These are phyloP conservation scores for Trichoderma orchidacearum DNA, from an alignment of 495 filamentous ascomycete genomes.

Conservation along the genomic window DNA sequence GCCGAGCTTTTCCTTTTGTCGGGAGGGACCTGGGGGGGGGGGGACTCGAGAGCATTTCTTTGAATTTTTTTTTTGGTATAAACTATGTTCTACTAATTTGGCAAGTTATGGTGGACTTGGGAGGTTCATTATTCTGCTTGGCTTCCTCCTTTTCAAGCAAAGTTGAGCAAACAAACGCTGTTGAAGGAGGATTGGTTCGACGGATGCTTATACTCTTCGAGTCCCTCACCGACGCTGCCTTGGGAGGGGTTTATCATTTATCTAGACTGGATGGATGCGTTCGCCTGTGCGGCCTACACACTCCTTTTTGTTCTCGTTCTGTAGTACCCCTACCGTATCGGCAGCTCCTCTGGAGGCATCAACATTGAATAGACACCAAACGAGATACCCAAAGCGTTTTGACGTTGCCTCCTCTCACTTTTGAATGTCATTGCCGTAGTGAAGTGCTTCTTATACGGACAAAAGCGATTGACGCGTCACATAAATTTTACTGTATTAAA, in stretches of 20 bases:
- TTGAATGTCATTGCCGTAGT: background rate
- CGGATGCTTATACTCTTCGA: background rate
- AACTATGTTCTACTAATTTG: background rate
- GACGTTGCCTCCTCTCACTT: background rate
- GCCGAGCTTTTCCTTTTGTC: background rate
- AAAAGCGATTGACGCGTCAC: no score
- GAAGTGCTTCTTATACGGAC: no score
- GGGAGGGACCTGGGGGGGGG: background rate
- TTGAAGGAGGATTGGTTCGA: background rate
- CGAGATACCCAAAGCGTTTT: background rate
- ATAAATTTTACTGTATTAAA: background rate
- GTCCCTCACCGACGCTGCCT: background rate
- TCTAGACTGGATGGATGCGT: background rate
- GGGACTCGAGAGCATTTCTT: background rate
- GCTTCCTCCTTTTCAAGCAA: background rate
- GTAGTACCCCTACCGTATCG: background rate
- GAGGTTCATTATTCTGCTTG: background rate
- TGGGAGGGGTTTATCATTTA: no score
- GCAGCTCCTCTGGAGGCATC: background rate
- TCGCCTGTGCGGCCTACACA: background rate
- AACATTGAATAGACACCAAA: background rate
- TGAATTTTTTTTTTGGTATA: background rate
- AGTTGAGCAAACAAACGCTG: background rate
- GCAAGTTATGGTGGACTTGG: background rate
- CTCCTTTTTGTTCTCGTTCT: background rate